Base-by-base conservation (phyloP, 768 basidiomycete genomes). In the Lentinula edodes region DNA sequence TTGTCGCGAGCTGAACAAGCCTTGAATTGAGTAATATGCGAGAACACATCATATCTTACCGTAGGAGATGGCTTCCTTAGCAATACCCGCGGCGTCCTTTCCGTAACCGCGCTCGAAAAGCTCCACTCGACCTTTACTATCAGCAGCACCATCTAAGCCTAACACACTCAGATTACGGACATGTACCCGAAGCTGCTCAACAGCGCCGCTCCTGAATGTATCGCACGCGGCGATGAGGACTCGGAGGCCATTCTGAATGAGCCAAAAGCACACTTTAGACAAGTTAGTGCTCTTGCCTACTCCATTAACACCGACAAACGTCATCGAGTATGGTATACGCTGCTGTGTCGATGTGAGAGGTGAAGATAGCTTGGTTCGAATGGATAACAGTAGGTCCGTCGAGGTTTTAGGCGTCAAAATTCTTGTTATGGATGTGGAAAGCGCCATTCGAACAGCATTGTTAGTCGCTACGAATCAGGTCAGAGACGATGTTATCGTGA, bases 281-380 rank as follows among this genome's bases (percentile, higher is more conserved):
- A 99, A 76, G 74, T 98, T 99, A 6, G 97, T 98, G 67, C 93
- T 96, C 78, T 99, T 99, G 36, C 97, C 97, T 28, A 99, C 97
- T 28, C 97, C 97, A 69, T 99, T 99, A 41, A 99, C 97, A 13
- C 97, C 97, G 45, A 98, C 95, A 71, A 99, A 99, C 0, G 94
- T 89, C 68, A 99, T 91, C 67, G 87, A 87, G 74, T 98, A 98
- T 0, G 96, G 96, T 67, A 86, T 78, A 9, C 90, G 84, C 68
- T 89, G 88, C 68, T 90, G 88, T 35, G 84, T 84, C 9, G 91
- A 88, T 2, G 90, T 75, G 32, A 93, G 72, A 18, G 89, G 84
- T 0, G 89, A 86, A 0, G 88, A 84, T 2, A 91, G 77, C 68
- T 98, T 99, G 18, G 87, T 90, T 53, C 93, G 86, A 68, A 99